Evolutionary conservation across 2,329 filamentous ascomycete genomes (phyloP).

Genomic region (Sporothrix schenckii): DNA sequence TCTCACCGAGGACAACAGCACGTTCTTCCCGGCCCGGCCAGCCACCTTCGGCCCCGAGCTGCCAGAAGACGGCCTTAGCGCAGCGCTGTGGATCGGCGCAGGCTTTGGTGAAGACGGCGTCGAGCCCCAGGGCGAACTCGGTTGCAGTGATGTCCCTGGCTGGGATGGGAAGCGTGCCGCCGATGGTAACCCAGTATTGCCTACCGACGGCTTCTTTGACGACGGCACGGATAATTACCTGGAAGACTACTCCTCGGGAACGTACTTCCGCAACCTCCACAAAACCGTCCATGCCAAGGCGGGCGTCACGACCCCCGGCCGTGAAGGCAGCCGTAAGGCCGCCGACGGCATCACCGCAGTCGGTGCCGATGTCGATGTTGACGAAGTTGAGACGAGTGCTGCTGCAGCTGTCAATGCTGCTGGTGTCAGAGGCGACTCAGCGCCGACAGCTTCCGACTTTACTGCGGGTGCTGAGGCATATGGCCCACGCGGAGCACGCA

Average conservation of each 20-base stretch:
- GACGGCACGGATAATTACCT: conserved; percentile 88
- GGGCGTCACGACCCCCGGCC: not conserved
- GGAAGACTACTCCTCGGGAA: conserved; percentile 54
- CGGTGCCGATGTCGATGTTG: not conserved
- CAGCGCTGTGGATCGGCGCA: conserved; percentile 89
- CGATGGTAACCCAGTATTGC: conserved; percentile 45
- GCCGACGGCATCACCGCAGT: not conserved
- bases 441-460: not conserved
- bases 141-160: conserved; percentile 90
- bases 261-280: conserved; percentile 25
- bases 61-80: conserved; percentile 75
- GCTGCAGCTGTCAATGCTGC: not conserved
- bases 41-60: conserved; percentile 88
- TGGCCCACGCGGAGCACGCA: not conserved
- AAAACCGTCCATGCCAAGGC: conserved; percentile 24
- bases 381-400: not conserved
- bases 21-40: conserved; percentile 89
- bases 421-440: not conserved
- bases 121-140: conserved; percentile 78
- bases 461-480: not conserved
- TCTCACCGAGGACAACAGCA: conserved; percentile 96
- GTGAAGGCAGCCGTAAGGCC: not conserved
- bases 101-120: conserved; percentile 82
- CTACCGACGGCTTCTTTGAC: conserved; percentile 51
- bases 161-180: conserved; percentile 67